A percentile compares a stretch with the other conserved stretches of the same genome.
phyloP scores from a whole-genome alignment of 2,329 filamentous ascomycete genomes.

The Talaromyces piceae region DNA sequence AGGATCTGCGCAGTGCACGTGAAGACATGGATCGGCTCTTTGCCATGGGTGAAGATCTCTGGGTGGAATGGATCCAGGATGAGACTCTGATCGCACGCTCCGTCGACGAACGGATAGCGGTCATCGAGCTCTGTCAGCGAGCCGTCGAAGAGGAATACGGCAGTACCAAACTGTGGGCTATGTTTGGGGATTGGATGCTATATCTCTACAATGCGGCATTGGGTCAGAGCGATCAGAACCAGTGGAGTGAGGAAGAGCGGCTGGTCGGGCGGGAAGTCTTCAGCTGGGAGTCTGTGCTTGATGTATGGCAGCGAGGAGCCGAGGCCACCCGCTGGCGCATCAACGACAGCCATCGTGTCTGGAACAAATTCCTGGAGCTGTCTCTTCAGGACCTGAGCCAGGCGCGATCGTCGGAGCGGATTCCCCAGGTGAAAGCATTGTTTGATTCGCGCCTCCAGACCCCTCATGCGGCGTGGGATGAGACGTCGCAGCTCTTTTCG shows the following conservation, averaged over 20 bases:
- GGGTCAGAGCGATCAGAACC: constrained; percentile 29
- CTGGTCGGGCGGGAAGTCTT: constrained; percentile 53
- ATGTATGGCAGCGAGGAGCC: constrained; percentile 50
- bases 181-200: constrained; percentile 55
- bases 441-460: constrained; percentile 50
- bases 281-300: constrained; percentile 47
- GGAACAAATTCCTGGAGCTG: constrained; percentile 54
- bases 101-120: constrained; percentile 49
- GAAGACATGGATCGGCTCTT: constrained; percentile 56
- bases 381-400: constrained; percentile 46
- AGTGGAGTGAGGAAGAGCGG: constrained; percentile 51
- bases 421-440: constrained; percentile 41
- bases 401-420: constrained; percentile 41
- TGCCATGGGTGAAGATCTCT: constrained; percentile 56
- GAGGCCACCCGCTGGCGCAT: constrained; percentile 54
- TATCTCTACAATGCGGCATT: constrained; percentile 48
- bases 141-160: constrained; percentile 55
- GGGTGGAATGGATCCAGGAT: constrained; percentile 57
- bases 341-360: constrained; percentile 54
- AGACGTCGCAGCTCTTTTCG: constrained; percentile 54
- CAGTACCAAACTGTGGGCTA: constrained; percentile 54
- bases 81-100: constrained; percentile 51
- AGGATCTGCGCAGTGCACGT: constrained; percentile 42
- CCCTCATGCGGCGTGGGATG: constrained; percentile 53
- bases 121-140: constrained; percentile 53